Base-by-base conservation (phyloP, 306 rosid genomes). In the Corylus avellana region DNA sequence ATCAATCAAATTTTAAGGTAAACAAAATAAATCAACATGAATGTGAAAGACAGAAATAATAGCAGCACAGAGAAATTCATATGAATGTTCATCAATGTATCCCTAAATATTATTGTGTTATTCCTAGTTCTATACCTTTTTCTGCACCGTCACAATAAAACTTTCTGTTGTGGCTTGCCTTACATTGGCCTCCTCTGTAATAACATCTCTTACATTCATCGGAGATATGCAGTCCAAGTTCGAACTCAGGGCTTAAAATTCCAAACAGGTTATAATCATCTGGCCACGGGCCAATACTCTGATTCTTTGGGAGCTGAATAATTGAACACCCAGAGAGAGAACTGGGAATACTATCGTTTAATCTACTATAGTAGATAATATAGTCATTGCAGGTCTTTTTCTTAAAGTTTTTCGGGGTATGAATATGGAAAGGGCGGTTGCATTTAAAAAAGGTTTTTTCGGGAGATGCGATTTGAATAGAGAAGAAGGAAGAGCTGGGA, bases 191-290 rank as follows among this genome's bases (percentile, higher is more conserved):
- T 57, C 13, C 63, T 57, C 12, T 11, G 7, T 17, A 72, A 53
- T 78, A 70, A 80, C 86, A 87, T 1, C 44, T 0, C 0, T 61
- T 18, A 76, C 88, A 87, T 0, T 76, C 77, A 47, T 39, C 12
- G 5, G 86, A 79, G 18, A 77, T 32, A 7, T 4, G 12, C 1
- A 87, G 57, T 61, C 73, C 10, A 61, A 84, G 9, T n/a, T 5
- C 49, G 49, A 81, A 20, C 49, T 79, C 39, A 73, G 37, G 59
- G 69, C 78, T 66, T 35, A 32, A 32, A 32, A 32, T 32, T 32
- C 35, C 35, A 1, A 32, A n/a, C 54, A 63, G 35, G 20, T 32
- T 32, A 32, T 32, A 32, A 32, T 32, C 35, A 18, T 57, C 12
- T 8, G 29, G 25, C 20, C 8, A 10, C 63, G 9, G 8, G 50